Evolutionary conservation across 352 stramenopile species (phyloP).

Genomic region (Thraustochytrium sp.): DNA sequence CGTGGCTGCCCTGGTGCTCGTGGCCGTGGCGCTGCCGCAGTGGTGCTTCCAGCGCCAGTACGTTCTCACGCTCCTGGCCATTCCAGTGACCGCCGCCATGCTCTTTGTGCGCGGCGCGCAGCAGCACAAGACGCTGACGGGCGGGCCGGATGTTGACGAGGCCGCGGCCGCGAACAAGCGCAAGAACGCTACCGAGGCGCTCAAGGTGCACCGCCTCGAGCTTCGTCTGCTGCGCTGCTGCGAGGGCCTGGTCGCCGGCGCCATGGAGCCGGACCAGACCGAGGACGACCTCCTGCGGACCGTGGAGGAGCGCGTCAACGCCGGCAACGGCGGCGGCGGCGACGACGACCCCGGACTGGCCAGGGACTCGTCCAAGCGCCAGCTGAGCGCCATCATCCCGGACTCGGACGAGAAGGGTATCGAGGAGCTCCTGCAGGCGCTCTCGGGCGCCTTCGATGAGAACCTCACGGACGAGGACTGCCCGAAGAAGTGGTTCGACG

Average conservation of each 20-base stretch:
- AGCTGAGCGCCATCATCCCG: background rate
- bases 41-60: slow-evolving; percentile 22
- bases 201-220: background rate
- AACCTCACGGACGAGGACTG: slow-evolving; percentile 6
- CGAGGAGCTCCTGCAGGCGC: slow-evolving; percentile 13
- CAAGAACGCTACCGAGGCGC: background rate
- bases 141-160: background rate
- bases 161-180: background rate
- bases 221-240: background rate
- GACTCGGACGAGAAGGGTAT: slow-evolving; percentile 25
- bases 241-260: background rate
- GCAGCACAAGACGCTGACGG: background rate
- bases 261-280: background rate
- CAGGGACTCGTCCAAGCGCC: too few species aligned
- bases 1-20: background rate
- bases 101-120: slow-evolving; percentile 9
- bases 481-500: slow-evolving; percentile 43
- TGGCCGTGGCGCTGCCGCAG: background rate
- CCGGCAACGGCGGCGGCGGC: background rate
- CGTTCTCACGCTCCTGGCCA: background rate
- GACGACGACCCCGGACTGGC: background rate
- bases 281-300: background rate
- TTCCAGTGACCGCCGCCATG: slow-evolving; percentile 1
- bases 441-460: slow-evolving; percentile 23
- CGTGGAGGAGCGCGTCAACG: background rate